Percentiles rank a stretch among this genome's conserved stretches.
phyloP scores from a whole-genome alignment of 139 green algal genomes.

The Chlamydomonas applanata region DNA sequence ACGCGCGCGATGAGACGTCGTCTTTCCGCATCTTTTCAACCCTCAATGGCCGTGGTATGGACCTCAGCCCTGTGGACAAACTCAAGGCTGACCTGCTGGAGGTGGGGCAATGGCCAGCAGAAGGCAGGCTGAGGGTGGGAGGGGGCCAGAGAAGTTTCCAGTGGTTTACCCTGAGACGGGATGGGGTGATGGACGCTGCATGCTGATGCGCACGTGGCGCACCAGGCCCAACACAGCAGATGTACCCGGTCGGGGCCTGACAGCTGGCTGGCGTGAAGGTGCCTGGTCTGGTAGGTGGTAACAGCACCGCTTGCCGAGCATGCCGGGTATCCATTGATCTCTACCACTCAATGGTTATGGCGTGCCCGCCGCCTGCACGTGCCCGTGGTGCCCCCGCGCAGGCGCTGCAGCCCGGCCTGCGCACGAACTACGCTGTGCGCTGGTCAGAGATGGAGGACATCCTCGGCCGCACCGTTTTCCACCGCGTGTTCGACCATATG shows the following conservation, averaged over 20 bases:
- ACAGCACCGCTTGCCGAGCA: no score
- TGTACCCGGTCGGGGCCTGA: no score
- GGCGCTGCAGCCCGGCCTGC: constrained; percentile 16
- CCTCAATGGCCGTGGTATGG: constrained; percentile 54
- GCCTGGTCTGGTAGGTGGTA: no score
- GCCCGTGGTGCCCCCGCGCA: constrained; percentile 7
- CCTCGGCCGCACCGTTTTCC: constrained; percentile 45
- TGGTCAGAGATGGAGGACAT: constrained; percentile 46
- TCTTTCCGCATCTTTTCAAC: constrained; percentile 59
- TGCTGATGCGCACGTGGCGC: no score
- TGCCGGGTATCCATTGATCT: no score
- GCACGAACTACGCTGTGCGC: constrained; percentile 18
- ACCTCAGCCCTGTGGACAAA: constrained; percentile 57
- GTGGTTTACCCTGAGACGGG: not conserved
- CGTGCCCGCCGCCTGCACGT: no score
- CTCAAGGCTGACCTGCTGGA: constrained; percentile 58
- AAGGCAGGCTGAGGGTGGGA: no score
- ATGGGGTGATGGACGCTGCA: not conserved
- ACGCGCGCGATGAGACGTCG: constrained; percentile 44
- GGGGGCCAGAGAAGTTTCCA: no score
- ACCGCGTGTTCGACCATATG: constrained; percentile 45
- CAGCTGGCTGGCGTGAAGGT: no score
- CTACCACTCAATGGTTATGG: no score
- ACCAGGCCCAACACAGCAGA: no score
- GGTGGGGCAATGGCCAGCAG: no score